phyloP scores from a whole-genome alignment of 2,329 filamentous ascomycete genomes.

The Phaeosphaeriaceae sp. region DNA sequence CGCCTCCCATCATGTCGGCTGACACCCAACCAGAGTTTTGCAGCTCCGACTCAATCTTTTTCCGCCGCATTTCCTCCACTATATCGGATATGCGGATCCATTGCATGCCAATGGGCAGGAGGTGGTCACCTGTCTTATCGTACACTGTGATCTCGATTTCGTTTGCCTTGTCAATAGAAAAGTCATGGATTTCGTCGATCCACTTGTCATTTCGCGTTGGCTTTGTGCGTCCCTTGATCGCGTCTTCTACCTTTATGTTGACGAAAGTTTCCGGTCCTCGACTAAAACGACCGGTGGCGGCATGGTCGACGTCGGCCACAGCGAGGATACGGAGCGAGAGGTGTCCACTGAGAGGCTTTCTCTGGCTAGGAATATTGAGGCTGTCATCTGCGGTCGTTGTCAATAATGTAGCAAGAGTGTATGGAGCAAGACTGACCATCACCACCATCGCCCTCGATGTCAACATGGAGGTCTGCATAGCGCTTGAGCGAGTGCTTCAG shows the following conservation, averaged over 20 bases:
- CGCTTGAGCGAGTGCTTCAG: conserved; percentile 94
- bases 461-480: conserved; percentile 97
- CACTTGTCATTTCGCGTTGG: conserved; percentile 86
- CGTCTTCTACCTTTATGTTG: conserved; percentile 95
- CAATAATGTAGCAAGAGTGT: conserved; percentile 24
- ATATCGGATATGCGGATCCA: conserved; percentile 98
- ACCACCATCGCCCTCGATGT: conserved; percentile 79
- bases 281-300: conserved; percentile 79
- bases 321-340: conserved; percentile 85
- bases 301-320: conserved; percentile 94
- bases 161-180: conserved; percentile 97
- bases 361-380: conserved; percentile 90
- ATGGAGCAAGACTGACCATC: conserved; percentile 69
- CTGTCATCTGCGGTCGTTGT: conserved; percentile 76
- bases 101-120: conserved; percentile 90
- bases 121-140: conserved; percentile 87
- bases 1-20: conserved; percentile 87
- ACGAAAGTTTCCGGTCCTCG: conserved; percentile 94
- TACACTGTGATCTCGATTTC: conserved; percentile 98
- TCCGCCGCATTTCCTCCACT: conserved; percentile 94
- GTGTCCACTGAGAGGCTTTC: conserved; percentile 93
- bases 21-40: conserved; percentile 96
- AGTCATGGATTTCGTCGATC: conserved; percentile 88
- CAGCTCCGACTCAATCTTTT: conserved; percentile 95
- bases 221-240: conserved; percentile 85